Evolutionary conservation across 1,284 basidiomycete genomes (phyloP), one percentile per base, ranked within the genome.

Genomic region (Sanghuangporus baumii): DNA sequence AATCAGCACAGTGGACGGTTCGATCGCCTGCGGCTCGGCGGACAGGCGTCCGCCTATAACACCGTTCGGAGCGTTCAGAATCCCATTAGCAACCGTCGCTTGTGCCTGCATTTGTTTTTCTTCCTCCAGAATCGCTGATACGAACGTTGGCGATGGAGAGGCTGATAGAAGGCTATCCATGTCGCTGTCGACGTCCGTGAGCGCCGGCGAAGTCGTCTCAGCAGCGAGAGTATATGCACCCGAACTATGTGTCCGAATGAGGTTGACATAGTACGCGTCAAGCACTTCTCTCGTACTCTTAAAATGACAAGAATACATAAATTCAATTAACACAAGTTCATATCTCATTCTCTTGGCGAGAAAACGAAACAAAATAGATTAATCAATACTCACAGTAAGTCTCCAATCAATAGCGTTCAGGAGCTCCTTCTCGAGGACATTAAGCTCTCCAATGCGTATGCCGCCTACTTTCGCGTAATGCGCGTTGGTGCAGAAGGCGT

Each of bases 401-500:
- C 87, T 83, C 95, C 95, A 98, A 71, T 96, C 92, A 60, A 96
- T 93, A 71, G 88, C 88, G 65, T 82, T 81, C 47, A 97, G 82
- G 73, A 98, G 94, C 73, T 97, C 95, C 71, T 92, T 82, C 78
- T 98, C 95, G 65, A 98, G 85, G 67, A 91, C 80, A 76, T 96
- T 96, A 74, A 98, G 86, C 76, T 98, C 95, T 63, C 81, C 80
- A 60, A 94, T 80, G 67, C 91, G 87, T 72, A 97, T 94, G 57
- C 95, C 95, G 67, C 95, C 95, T 41, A 98, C 94, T 77, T 90
- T 91, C 68, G 95, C 93, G 75, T 97, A 97, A 71, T 94, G 85
- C 57, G 84, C 85, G 74, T 97, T 97, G 52, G 92, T 93, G 77
- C 92, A 95, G 74, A 97, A 97, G 18, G 88, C 85, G 76, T 98